Evolutionary conservation across 495 filamentous ascomycete species (phyloP), one percentile per base, ranked within the genome.

Genomic region (Lindgomyces ingoldianus): DNA sequence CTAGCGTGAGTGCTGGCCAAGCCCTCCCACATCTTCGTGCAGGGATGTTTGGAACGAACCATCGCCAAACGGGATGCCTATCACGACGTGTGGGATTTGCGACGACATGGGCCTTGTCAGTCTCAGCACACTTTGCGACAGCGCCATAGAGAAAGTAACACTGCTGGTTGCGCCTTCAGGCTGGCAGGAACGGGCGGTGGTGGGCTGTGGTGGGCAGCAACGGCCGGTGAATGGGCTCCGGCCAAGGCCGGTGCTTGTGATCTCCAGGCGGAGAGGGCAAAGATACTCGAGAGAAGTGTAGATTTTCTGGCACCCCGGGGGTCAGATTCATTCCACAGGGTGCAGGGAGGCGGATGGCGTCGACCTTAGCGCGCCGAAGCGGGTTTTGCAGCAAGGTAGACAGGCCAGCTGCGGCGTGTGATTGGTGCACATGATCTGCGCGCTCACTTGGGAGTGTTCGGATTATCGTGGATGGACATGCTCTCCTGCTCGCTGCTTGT

Each of bases 1-100:
- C 44, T 47, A 47, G 44, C 21, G 44, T n/a, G 44, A 47, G 44
- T 47, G 44, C 44, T 47, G 4, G 44, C 44, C 44, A 47, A 47
- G 49, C 22, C 11, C 49, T 52, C 4, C 18, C 49, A 49, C 19
- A 8, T 9, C 46, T 19, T 24, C 11, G 25, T 52, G 49, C 49
- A 52, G 4, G 49, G 49, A n/a, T n/a, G n/a, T n/a, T n/a, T n/a
- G n/a, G n/a, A n/a, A n/a, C n/a, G n/a, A 52, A 52, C 49, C 49
- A 52, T 52, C 44, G 49, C 49, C 49, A 52, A 29, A 52, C 19
- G 4, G 49, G 19, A 29, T 29, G 25, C 22, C 49, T 52, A 29
- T 52, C 49, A 52, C 49, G 19, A 52, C 49, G 22, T 25, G 11
- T n/a, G n/a, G n/a, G n/a, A n/a, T n/a, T n/a, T n/a, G n/a, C 33